Evolutionary conservation across 495 filamentous ascomycete species (phyloP).

Genomic region (Cercophora scortea): DNA sequence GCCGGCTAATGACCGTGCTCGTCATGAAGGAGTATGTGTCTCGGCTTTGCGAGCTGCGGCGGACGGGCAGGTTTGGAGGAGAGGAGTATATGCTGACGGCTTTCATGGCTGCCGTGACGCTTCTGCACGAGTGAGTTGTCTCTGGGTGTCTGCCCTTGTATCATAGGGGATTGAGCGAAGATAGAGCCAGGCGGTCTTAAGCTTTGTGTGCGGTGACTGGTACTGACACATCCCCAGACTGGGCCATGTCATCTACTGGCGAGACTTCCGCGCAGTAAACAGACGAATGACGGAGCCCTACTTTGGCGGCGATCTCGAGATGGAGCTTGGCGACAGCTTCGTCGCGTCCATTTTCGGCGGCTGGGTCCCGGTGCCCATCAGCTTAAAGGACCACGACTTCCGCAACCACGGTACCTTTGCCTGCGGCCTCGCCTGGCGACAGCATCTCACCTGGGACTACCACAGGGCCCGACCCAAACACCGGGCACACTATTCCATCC

Average conservation of each 20-base stretch:
- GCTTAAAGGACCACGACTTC: background rate
- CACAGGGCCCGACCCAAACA: slow-evolving; percentile 26
- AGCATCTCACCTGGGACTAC: slow-evolving; percentile 26
- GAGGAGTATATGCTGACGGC: slow-evolving; percentile 33
- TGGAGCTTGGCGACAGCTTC: slow-evolving; percentile 35
- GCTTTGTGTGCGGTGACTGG: too few species aligned
- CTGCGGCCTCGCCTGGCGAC: slow-evolving; percentile 28
- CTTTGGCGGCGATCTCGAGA: slow-evolving; percentile 31
- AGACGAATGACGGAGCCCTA: slow-evolving; percentile 27
- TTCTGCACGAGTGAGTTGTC: slow-evolving; percentile 31
- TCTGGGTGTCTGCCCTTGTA: background rate
- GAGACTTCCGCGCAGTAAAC: slow-evolving; percentile 25
- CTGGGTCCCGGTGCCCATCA: slow-evolving; percentile 28
- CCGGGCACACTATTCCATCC: slow-evolving; percentile 28
- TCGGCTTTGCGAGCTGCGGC: slow-evolving; percentile 18
- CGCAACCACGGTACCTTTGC: slow-evolving; percentile 16
- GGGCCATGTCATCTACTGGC: slow-evolving; percentile 33
- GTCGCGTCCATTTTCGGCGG: slow-evolving; percentile 30
- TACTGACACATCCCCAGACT: slow-evolving; percentile 14
- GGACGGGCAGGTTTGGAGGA: slow-evolving; percentile 15
- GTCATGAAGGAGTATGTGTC: slow-evolving; percentile 25
- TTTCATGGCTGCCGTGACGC: slow-evolving; percentile 30
- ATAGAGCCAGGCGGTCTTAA: background rate
- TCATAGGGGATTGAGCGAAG: background rate
- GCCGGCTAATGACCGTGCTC: slow-evolving; percentile 20